Evolutionary conservation across 345 rosid species (phyloP), one percentile per base, ranked within the genome.

Genomic region (Euphorbia lathyris): DNA sequence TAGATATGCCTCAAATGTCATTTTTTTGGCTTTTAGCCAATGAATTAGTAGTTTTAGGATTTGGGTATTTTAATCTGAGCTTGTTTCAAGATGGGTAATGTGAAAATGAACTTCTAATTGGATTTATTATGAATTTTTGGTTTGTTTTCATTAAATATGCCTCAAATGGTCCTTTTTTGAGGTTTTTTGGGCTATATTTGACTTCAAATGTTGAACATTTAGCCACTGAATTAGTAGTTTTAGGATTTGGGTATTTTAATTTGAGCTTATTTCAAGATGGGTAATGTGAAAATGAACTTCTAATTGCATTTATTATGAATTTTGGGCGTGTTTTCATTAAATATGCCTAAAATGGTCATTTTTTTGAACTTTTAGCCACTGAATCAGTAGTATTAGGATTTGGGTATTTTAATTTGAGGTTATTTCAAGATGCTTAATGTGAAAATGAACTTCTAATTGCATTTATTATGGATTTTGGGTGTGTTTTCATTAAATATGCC

Each of bases 281-380:
- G n/a, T n/a, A n/a, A n/a, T n/a, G n/a, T n/a, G n/a, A n/a, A n/a
- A n/a, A n/a, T n/a, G n/a, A n/a, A n/a, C n/a, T n/a, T n/a, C n/a
- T n/a, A 66, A 30, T 59, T 73, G 65, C 72, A 76, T 65, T 74
- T 59, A 53, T 67, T 65, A 17, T 29, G 57, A 40, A 30, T 27
- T 14, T 1, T 56, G 17, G 11, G 30, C 25, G 4, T 23, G 34
- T 27, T 58, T 16, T 32, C 65, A 60, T 34, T 60, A 34, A 34
- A 19, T 60, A 60, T 42, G 22, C 45, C 19, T 30, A 22, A 3
- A 13, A 17, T 38, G 34, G 63, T 19, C 14, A 10, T n/a, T 29
- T 32, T 53, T 53, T 20, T 59, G 20, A n/a, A 38, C 12, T 14
- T 62, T 62, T 60, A 60, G 26, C 45, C 65, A 9, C n/a, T 60